Base-by-base conservation (phyloP, 805 yeast species). In the Teunomyces pallodes region DNA sequence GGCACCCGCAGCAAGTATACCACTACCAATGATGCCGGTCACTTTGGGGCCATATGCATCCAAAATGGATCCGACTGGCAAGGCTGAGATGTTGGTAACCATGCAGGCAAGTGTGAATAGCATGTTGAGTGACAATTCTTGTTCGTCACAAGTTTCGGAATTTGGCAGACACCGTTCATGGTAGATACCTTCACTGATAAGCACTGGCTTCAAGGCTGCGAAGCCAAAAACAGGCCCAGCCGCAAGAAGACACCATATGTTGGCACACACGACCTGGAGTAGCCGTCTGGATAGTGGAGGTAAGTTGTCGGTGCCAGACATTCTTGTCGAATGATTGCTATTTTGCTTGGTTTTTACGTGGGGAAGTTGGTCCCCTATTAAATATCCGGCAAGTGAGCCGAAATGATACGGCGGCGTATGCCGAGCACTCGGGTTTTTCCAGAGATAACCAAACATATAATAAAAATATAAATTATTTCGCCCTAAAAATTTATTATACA, bases 21-120 rank as follows among this genome's bases (percentile, higher is more conserved):
- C 39, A 0, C 91, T 71, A 1, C 98, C 97, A 42, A 86, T 68
- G 13, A 86, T 69, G 0, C 95, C 96, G 46, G 92, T 81, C 2
- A 84, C 71, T 51, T 87, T 72, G 5, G 97, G 97, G 0, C 98
- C 98, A 57, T 75, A 83, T 12, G 70, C 65, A 62, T 92, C 97
- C 45, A 91, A 72, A 26, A 90, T 76, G 40, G 81, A 75, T 0
- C 97, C 97, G 9, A 90, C 96, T 0, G 88, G 76, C 46, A 91
- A 72, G 0, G 97, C 95, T 38, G 84, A 81, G 2, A 87, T 80
- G 63, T 91, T 92, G 14, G 97, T 90, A 9, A 86, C 79, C 59
- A 87, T 91, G 10, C 97, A 94, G 29, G 95, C 94, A 26, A 84
- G 69, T 0, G 96, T 86, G 69, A 92, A 91, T 76, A 92, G 79